Evolutionary conservation across 1,284 basidiomycete genomes (phyloP), one percentile per base, ranked within the genome.

Genomic region (Leccinum pallidistipes): DNA sequence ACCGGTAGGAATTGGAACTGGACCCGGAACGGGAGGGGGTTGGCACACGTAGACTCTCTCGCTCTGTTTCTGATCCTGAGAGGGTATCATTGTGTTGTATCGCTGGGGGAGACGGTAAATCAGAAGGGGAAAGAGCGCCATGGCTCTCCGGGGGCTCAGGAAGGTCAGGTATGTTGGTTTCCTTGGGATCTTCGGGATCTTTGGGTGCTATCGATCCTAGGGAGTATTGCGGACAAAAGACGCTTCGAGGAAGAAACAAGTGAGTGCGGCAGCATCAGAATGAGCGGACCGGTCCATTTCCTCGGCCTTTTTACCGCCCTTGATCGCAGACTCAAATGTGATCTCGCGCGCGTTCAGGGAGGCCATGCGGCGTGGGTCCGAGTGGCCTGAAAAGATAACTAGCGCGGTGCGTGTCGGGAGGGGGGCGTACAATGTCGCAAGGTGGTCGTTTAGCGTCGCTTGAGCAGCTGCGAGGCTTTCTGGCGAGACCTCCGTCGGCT

Each of bases 321-420:
- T 83, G 66, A 91, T 79, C 32, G 87, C 83, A 36, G 76, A 79
- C 69, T 97, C 94, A 68, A 94, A 96, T 18, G 83, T 81, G 4
- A 76, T 76, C 72, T 93, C 90, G 59, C 87, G 82, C 3, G 83
- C 82, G 61, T 86, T 87, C 21, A 97, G 78, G 27, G 80, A 72
- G 1, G 88, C 79, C 91, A 95, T 94, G 1, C 75, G 78, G 0
- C 92, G 83, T 0, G 95, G 94, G 71, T 96, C 92, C 1, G 87
- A 86, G 71, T 97, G 93, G 0, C 95, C 95, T 0, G 90, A 92
- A 69, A 97, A 87, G 52, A 97, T 79, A 49, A 97, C 78, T 11
- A 97, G 73, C 0, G 94, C 94, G 0, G 94, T 92, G 29, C 88
- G 86, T 7, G 86, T 72, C 0, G 94, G 93, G 0, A 97, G 82